Evolutionary conservation across 1,284 basidiomycete species (phyloP).

Genomic region (Malassezia dermatis): DNA sequence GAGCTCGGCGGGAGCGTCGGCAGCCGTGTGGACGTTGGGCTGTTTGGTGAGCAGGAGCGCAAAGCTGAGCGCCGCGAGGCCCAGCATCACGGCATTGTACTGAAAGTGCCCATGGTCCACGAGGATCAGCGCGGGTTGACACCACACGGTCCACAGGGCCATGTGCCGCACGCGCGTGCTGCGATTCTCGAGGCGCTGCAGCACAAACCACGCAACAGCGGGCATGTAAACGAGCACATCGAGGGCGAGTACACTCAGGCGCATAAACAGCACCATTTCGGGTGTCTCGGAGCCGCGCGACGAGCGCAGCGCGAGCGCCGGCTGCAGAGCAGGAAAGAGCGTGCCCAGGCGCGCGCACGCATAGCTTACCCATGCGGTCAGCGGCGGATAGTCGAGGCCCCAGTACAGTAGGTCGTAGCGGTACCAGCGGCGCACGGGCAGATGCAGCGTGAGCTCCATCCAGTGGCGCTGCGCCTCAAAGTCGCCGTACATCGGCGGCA

Average conservation of each 20-base stretch:
- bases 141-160: slow-evolving; percentile 54
- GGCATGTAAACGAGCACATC: slow-evolving; percentile 68
- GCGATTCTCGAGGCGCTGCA: slow-evolving; percentile 29
- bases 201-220: slow-evolving; percentile 50
- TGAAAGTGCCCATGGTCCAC: slow-evolving; percentile 90
- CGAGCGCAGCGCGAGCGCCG: slow-evolving; percentile 56
- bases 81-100: slow-evolving; percentile 47
- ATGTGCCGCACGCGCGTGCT: slow-evolving; percentile 37
- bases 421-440: slow-evolving; percentile 70
- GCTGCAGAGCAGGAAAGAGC: slow-evolving; percentile 19
- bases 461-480: slow-evolving; percentile 88
- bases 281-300: slow-evolving; percentile 67
- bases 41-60: slow-evolving; percentile 34
- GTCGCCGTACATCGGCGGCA: slow-evolving; percentile 76
- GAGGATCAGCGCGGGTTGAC: slow-evolving; percentile 72
- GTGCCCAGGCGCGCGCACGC: slow-evolving; percentile 20
- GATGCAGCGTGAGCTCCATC: slow-evolving; percentile 75
- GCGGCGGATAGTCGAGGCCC: slow-evolving; percentile 70
- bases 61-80: slow-evolving; percentile 33
- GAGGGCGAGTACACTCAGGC: slow-evolving; percentile 60
- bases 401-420: slow-evolving; percentile 75
- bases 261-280: slow-evolving; percentile 61
- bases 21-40: slow-evolving; percentile 29
- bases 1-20: slow-evolving; percentile 4
- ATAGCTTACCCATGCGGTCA: slow-evolving; percentile 59